Conservation (phyloP, 345 rosid species). For the Lepidium didymum region DNA sequence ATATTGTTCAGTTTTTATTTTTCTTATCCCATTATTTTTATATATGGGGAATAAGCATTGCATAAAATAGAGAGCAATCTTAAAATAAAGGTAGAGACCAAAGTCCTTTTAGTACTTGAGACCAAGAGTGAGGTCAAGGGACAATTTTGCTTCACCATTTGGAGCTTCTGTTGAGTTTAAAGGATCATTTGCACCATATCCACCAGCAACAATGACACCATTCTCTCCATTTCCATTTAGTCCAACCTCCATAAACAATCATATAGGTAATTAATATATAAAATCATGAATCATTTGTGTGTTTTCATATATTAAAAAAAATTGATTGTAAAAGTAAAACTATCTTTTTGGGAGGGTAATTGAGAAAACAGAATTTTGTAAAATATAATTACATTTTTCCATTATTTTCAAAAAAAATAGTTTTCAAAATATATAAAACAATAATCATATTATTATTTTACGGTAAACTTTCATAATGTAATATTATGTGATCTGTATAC, state of each 20-base stretch:
- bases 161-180: not conserved
- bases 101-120: not conserved
- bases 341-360: not conserved
- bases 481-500: not conserved
- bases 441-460: too few relatives aligned
- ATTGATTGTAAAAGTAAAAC: not conserved
- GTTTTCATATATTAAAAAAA: not conserved
- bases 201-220: not conserved
- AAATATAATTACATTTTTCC: not conserved
- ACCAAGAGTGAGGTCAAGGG: conserved; percentile 23
- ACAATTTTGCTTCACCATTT: not conserved
- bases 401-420: not conserved
- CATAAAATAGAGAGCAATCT: not conserved
- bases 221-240: not conserved
- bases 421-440: not conserved
- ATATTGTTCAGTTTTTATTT: not conserved
- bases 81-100: not conserved
- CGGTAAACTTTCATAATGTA: too few relatives aligned
- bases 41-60: not conserved
- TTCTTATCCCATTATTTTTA: not conserved
- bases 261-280: not conserved
- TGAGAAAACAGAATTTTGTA: not conserved
- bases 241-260: not conserved
- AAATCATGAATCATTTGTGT: not conserved
- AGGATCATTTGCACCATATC: not conserved